Percentiles rank a stretch among this genome's conserved stretches.
Evolutionary conservation across 768 basidiomycete genomes (phyloP).

Genomic region (Rossbeevera mucosa): DNA sequence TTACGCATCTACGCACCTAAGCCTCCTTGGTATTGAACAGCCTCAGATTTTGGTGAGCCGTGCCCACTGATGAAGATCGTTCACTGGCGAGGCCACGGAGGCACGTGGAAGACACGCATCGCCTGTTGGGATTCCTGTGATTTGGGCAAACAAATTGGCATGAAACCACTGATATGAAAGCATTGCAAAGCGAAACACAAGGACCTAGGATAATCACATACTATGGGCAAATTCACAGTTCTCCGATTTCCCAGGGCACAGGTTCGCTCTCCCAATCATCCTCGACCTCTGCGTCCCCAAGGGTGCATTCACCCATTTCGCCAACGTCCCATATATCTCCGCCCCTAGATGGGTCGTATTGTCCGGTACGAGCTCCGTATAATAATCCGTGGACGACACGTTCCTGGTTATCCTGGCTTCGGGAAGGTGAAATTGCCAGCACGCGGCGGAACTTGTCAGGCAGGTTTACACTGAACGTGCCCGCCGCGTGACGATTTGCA

Average conservation of each 20-base stretch:
- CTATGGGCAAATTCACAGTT: conserved; percentile 44
- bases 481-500: conserved; percentile 33
- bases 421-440: conserved; percentile 53
- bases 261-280: conserved; percentile 75
- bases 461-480: conserved; percentile 50
- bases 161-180: conserved; percentile 30
- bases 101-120: conserved; percentile 28
- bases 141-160: conserved; percentile 23
- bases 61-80: not conserved
- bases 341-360: conserved; percentile 61
- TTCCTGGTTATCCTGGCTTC: conserved; percentile 42
- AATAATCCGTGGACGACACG: conserved; percentile 56
- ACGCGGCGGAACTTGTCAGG: conserved; percentile 63
- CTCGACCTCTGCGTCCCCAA: conserved; percentile 49
- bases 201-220: conserved; percentile 29
- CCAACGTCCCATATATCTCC: conserved; percentile 77
- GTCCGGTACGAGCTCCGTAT: conserved; percentile 49
- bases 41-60: conserved; percentile 4
- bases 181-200: conserved; percentile 27
- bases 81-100: not conserved
- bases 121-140: conserved; percentile 16
- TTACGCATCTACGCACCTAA: conserved; percentile 16
- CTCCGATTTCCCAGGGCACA: conserved; percentile 77
- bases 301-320: conserved; percentile 45
- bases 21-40: conserved; percentile 11